These are phyloP conservation scores for Tilletia indica DNA, from an alignment of 1,284 basidiomycete genomes.

Conservation along the genomic window DNA sequence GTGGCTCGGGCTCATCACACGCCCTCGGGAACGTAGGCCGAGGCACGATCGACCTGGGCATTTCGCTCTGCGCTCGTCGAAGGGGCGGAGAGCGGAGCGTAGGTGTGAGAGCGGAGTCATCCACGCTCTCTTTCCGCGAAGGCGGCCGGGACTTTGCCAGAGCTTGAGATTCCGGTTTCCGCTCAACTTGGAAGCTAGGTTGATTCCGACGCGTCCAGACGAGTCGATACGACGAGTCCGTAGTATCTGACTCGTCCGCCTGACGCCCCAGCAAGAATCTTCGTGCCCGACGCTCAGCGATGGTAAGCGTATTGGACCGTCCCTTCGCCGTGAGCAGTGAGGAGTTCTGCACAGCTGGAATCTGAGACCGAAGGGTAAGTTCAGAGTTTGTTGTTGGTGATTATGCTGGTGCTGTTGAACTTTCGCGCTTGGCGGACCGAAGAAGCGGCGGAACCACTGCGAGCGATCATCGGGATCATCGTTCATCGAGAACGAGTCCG, in stretches of 20 bases:
- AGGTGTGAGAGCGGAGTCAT: slow-evolving; percentile 33
- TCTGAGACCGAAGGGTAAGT: not conserved
- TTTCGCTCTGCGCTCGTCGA: not conserved
- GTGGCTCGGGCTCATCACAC: not conserved
- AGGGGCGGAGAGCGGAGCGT: slow-evolving; percentile 15
- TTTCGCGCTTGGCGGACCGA: not conserved
- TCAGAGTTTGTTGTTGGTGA: not conserved
- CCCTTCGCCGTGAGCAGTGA: slow-evolving; percentile 20
- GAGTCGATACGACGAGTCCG: not conserved
- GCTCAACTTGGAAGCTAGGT: slow-evolving; percentile 20
- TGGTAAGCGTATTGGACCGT: slow-evolving; percentile 25
- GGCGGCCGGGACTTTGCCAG: not conserved
- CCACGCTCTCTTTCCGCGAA: slow-evolving; percentile 25
- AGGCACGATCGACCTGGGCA: slow-evolving; percentile 22
- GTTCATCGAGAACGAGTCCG: not conserved
- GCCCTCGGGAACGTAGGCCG: slow-evolving; percentile 14
- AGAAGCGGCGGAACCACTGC: not conserved
- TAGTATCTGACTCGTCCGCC: slow-evolving; percentile 19
- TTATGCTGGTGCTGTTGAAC: too few relatives aligned
- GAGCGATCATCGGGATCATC: not conserved
- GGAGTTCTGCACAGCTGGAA: slow-evolving; percentile 28
- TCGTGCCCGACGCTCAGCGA: slow-evolving; percentile 41
- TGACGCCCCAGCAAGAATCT: slow-evolving; percentile 33
- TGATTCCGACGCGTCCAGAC: slow-evolving; percentile 16
- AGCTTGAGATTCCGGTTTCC: not conserved